Conservation (phyloP, 1,139 yeast species). For the Komagataea norvegica region DNA sequence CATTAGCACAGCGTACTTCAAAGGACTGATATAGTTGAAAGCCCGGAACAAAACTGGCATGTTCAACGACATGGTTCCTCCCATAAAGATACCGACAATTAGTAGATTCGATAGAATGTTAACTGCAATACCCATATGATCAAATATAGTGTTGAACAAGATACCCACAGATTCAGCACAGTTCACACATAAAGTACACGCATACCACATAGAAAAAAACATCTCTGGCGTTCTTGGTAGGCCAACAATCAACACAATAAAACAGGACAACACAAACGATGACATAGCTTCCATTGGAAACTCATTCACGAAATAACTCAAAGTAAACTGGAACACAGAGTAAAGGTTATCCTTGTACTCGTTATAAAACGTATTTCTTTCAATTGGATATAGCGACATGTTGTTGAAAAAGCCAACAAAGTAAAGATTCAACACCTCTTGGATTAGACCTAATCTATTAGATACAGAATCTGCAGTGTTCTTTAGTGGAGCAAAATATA, state of each 20-base stretch:
- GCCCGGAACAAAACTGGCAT: constrained; percentile 68
- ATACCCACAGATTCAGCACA: constrained; percentile 86
- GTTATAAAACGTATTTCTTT: constrained; percentile 70
- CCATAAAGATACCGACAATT: constrained; percentile 73
- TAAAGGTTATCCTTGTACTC: constrained; percentile 75
- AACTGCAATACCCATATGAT: constrained; percentile 75
- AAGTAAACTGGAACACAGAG: constrained; percentile 60
- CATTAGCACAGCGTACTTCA: constrained; percentile 64
- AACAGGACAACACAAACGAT: constrained; percentile 51
- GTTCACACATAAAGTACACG: constrained; percentile 52
- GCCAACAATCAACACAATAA: constrained; percentile 68
- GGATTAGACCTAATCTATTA: constrained; percentile 70
- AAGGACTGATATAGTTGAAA: constrained; percentile 67
- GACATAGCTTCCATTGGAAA: constrained; percentile 69
- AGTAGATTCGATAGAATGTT: constrained; percentile 61
- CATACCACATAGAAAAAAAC: constrained; percentile 61
- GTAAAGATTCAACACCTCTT: constrained; percentile 67
- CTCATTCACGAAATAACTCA: constrained; percentile 62
- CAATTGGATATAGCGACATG: constrained; percentile 68
- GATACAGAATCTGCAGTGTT: constrained; percentile 54
- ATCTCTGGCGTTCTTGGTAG: constrained; percentile 64
- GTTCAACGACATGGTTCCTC: constrained; percentile 77
- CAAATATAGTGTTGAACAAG: constrained; percentile 65
- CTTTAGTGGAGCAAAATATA: constrained; percentile 68
- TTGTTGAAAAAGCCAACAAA: constrained; percentile 79